These are phyloP conservation scores for Camellia japonica DNA, from an alignment of 148 eudicot genomes.

Conservation along the genomic window DNA sequence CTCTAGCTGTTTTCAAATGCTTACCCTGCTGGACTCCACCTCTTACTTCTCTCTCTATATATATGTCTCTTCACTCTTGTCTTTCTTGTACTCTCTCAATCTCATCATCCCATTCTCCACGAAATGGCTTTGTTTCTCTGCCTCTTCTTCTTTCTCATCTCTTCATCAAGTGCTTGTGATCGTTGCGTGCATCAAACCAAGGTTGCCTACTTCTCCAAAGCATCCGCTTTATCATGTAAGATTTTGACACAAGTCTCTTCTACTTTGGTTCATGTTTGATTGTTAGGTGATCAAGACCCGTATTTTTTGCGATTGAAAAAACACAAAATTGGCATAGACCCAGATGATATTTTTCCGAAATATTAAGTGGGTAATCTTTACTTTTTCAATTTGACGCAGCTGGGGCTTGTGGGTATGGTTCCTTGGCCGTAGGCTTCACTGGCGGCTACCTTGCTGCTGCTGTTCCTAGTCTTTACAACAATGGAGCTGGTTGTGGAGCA, in stretches of 20 bases:
- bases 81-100: neutral
- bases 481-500: constrained; percentile 86
- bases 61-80: neutral
- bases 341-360: constrained; percentile 10
- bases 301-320: neutral
- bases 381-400: constrained; percentile 36
- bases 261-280: neutral
- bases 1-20: neutral
- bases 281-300: neutral
- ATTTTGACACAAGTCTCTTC: neutral
- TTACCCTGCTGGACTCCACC: constrained; percentile 14
- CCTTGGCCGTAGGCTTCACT: constrained; percentile 52
- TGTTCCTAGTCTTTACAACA: constrained; percentile 50
- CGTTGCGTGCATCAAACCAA: constrained; percentile 60
- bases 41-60: neutral
- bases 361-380: constrained; percentile 20
- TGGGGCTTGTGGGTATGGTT: constrained; percentile 87
- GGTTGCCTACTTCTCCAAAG: constrained; percentile 46
- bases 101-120: neutral
- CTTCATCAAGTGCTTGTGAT: constrained; percentile 52
- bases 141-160: constrained; percentile 27
- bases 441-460: constrained; percentile 72
- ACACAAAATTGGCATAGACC: constrained; percentile 9
- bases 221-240: constrained; percentile 60
- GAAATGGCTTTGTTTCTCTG: constrained; percentile 24